A percentile compares a stretch with the other conserved stretches of the same genome.
Evolutionary conservation across 371 early-diverging fungal species (phyloP).

Genomic region (Circinella minor): DNA sequence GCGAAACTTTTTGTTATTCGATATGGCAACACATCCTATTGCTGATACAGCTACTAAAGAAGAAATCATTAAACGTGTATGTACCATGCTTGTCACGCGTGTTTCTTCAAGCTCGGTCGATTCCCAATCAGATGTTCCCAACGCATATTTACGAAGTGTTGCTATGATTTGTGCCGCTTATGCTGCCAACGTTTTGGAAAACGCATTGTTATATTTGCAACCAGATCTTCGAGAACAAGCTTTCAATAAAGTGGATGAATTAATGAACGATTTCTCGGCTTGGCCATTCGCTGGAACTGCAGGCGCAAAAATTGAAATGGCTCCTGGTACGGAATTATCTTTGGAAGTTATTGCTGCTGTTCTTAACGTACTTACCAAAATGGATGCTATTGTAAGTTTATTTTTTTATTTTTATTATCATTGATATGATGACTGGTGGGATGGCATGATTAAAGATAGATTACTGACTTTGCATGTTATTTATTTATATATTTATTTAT

Average conservation of each 20-base stretch:
- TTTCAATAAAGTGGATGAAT: conserved; percentile 85
- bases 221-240: conserved; percentile 89
- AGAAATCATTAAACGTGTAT: conserved; percentile 79
- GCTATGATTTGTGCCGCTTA: conserved; percentile 95
- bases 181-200: conserved; percentile 95
- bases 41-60: conserved; percentile 87
- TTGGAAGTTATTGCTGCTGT: conserved; percentile 80
- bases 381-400: conserved; percentile 83
- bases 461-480: not conserved
- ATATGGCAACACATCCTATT: conserved; percentile 95
- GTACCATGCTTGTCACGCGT: conserved; percentile 73
- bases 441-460: not conserved
- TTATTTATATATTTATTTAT: too few relatives aligned
- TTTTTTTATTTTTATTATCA: not conserved
- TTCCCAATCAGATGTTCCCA: conserved; percentile 47
- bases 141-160: conserved; percentile 73
- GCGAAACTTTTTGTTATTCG: conserved; percentile 92
- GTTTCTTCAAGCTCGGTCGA: conserved; percentile 45
- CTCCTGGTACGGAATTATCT: conserved; percentile 60
- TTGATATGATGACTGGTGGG: not conserved
- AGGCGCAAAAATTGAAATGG: conserved; percentile 63
- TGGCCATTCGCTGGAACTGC: conserved; percentile 71
- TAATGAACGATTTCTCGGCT: conserved; percentile 83
- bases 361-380: conserved; percentile 82
- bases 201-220: conserved; percentile 84